Conservation (phyloP, 441 rosid species). For the Syzygium malaccense region DNA sequence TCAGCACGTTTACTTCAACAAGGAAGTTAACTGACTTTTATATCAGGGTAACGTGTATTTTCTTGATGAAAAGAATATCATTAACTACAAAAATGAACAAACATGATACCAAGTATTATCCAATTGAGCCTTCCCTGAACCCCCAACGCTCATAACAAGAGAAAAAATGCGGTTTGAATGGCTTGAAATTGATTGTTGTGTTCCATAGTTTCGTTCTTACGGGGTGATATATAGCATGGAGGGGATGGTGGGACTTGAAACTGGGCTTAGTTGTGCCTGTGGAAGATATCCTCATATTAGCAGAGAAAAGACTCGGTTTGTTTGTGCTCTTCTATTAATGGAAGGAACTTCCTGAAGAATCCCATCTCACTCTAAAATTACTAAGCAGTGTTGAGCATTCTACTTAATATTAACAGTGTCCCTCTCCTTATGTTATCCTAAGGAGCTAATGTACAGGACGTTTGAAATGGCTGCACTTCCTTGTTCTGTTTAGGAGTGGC, state of each 20-base stretch:
- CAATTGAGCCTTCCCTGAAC: not conserved
- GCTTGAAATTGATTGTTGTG: not conserved
- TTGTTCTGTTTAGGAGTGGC: not conserved
- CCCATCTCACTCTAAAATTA: not conserved
- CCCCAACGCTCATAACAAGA: not conserved
- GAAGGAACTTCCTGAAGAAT: not conserved
- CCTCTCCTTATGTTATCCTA: not conserved
- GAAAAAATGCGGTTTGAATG: not conserved
- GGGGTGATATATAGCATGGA: not conserved
- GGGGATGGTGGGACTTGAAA: not conserved
- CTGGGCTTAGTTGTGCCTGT: not conserved
- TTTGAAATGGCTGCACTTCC: not conserved
- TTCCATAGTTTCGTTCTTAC: accelerated
- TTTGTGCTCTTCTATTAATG: not conserved
- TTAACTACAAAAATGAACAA: not conserved
- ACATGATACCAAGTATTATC: not conserved
- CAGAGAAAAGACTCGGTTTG: not conserved
- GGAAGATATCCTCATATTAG: not conserved
- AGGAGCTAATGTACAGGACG: not conserved
- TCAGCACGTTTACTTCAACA: not conserved
- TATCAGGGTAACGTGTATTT: not conserved
- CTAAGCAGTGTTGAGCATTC: not conserved
- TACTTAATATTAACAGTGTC: not conserved
- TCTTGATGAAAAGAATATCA: not conserved
- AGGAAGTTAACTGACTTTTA: not conserved